Evolutionary conservation across 345 rosid species (phyloP), one percentile per base, ranked within the genome.

Genomic region (Moricandia moricandioides): DNA sequence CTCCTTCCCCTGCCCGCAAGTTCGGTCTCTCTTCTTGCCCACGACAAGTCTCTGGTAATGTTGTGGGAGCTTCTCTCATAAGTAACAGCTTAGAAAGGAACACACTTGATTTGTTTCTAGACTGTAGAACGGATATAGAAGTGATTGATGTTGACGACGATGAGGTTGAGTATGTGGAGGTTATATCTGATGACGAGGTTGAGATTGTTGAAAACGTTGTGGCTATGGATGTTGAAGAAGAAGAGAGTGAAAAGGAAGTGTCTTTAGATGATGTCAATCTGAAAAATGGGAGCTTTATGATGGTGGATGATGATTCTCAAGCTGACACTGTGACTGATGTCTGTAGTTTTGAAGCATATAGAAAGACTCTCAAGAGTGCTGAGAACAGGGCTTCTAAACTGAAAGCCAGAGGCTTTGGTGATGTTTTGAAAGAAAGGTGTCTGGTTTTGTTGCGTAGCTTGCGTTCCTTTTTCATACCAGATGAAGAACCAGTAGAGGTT

Each of bases 401-500:
- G 60, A 76, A 80, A 80, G 74, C 3, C 1, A 35, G 31, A 62
- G 80, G 83, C 55, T 55, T 67, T 52, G 78, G 66, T 33, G 62
- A 2, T 61, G 0, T 4, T 60, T 69, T 87, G 76, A 78, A 77
- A 63, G 84, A 84, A 73, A 85, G 83, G 72, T 79, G 78, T 13
- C 5, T 79, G 77, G 73, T 31, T 71, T 76, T 4, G 24, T 34
- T 84, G 34, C 78, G 76, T 69, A 72, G 55, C 56, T 79, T 78
- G 63, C 77, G 82, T 45, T 82, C 88, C 3, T 29, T 65, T 43
- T 85, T 75, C 80, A 81, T 80, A 49, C 75, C 62, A 2, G 84
- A 71, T 70, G 81, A 87, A 71, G 85, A 84, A 61, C 71, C 54
- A 26, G 78, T 72, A 13, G 75, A 83, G 84, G 87, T 17, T 51